A percentile compares a stretch with the other conserved stretches of the same genome.
These are phyloP conservation scores for Mycena vitilis DNA, from an alignment of 768 basidiomycete genomes.

Conservation along the genomic window DNA sequence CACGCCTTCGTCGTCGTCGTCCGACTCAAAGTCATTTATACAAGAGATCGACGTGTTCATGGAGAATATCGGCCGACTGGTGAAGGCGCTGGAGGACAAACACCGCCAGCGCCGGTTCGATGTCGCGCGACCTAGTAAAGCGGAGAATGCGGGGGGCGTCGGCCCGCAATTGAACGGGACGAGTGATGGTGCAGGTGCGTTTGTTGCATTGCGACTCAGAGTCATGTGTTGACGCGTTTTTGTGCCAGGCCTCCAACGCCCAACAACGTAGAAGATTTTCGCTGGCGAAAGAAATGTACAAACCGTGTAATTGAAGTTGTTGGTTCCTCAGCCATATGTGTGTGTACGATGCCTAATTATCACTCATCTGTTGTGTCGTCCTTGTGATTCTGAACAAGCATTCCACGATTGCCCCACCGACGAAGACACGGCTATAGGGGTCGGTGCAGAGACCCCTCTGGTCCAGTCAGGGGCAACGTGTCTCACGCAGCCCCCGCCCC, in stretches of 20 bases:
- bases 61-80: slow-evolving; percentile 30
- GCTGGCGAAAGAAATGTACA: slow-evolving; percentile 25
- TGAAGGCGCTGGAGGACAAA: slow-evolving; percentile 30
- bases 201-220: background rate
- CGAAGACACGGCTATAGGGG: background rate
- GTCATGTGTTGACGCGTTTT: background rate
- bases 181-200: slow-evolving; percentile 1
- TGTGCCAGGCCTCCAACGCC: background rate
- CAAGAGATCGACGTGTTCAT: slow-evolving; percentile 34
- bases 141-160: background rate
- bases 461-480: too few relatives aligned
- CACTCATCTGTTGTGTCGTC: slow-evolving; percentile 12
- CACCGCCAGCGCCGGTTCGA: slow-evolving; percentile 29
- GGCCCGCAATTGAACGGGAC: background rate
- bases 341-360: slow-evolving; percentile 19
- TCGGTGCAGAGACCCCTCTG: too few relatives aligned
- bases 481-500: too few relatives aligned
- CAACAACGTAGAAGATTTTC: slow-evolving; percentile 2
- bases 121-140: background rate
- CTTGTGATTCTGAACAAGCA: too few relatives aligned
- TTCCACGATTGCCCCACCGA: too few relatives aligned
- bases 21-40: slow-evolving; percentile 16
- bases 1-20: slow-evolving; percentile 8
- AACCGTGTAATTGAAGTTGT: slow-evolving; percentile 2
- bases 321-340: background rate